A percentile compares a stretch with the other conserved stretches of the same genome.
These are phyloP conservation scores for Aureococcus anophagefferens DNA, from an alignment of 108 stramenopile species.

Conservation along the genomic window DNA sequence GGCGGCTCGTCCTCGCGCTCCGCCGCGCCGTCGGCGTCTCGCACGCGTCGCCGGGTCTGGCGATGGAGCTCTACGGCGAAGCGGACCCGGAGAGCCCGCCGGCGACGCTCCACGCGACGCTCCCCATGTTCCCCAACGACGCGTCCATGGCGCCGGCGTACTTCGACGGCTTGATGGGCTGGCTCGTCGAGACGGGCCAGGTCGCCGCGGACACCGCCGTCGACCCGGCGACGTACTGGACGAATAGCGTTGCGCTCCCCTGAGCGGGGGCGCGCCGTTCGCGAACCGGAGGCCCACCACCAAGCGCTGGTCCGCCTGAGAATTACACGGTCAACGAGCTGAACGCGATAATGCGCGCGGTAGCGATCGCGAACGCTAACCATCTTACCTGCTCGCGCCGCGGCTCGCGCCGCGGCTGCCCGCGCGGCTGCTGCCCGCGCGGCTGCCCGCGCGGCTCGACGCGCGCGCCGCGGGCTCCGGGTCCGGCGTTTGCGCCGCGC, in stretches of 20 bases:
- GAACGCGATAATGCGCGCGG: too few species aligned
- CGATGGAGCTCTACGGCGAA: constrained; percentile 31
- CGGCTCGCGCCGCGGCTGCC: too few species aligned
- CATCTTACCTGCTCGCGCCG: too few species aligned
- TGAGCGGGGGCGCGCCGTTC: too few species aligned
- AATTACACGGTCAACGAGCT: too few species aligned
- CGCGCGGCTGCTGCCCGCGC: too few species aligned
- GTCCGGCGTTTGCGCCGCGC: too few species aligned
- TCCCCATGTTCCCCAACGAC: constrained; percentile 49
- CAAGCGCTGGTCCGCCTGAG: too few species aligned
- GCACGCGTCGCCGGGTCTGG: constrained; percentile 35
- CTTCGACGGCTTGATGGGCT: constrained; percentile 37
- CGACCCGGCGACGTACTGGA: constrained; percentile 34
- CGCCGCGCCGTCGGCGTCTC: constrained; percentile 42
- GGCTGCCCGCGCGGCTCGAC: too few species aligned
- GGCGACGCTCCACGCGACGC: constrained; percentile 38
- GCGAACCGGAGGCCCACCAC: too few species aligned
- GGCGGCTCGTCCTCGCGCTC: constrained; percentile 44
- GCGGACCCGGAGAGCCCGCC: not conserved
- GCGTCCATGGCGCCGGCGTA: constrained; percentile 41
- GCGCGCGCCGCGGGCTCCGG: too few species aligned
- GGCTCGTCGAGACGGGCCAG: constrained; percentile 45
- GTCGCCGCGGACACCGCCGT: constrained; percentile 28
- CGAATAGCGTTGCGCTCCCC: constrained; percentile 20
- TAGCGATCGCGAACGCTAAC: too few species aligned